phyloP scores from a whole-genome alignment of 129 eudicot genomes.

The Pulicaria dysenterica region DNA sequence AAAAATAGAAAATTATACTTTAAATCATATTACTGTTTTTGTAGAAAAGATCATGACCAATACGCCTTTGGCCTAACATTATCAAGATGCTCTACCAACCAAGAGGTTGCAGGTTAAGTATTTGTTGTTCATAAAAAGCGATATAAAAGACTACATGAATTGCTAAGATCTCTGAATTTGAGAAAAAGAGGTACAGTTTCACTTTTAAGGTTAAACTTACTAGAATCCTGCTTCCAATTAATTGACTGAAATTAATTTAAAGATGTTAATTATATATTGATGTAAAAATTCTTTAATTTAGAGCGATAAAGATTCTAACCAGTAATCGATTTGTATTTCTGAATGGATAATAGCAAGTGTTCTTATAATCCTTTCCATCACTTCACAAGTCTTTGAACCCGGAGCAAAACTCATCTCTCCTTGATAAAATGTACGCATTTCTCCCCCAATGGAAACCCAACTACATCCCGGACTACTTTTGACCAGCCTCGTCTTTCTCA shows the following conservation, averaged over 20 bases:
- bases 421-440: conserved; percentile 41
- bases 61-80: no score
- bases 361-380: conserved; percentile 21
- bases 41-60: no score
- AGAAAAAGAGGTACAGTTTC: not conserved
- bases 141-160: not conserved
- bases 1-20: no score
- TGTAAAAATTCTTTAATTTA: not conserved
- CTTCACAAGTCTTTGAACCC: conserved; percentile 26
- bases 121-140: not conserved
- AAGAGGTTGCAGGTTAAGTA: no score
- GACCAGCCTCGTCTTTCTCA: conserved; percentile 38
- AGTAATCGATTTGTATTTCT: not conserved
- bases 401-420: conserved; percentile 21
- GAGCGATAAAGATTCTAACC: not conserved
- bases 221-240: no score
- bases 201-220: not conserved
- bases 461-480: conserved; percentile 50
- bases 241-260: no score
- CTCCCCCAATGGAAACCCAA: conserved; percentile 38
- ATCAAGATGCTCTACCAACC: no score
- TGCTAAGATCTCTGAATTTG: not conserved
- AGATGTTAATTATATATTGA: not conserved
- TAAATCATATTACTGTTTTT: no score
- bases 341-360: conserved; percentile 23